A percentile compares a stretch with the other conserved stretches of the same genome.
These are phyloP conservation scores for Pleurozium schreberi DNA, from an alignment of 225 moss, liverwort and hornwort genomes.

Conservation along the genomic window DNA sequence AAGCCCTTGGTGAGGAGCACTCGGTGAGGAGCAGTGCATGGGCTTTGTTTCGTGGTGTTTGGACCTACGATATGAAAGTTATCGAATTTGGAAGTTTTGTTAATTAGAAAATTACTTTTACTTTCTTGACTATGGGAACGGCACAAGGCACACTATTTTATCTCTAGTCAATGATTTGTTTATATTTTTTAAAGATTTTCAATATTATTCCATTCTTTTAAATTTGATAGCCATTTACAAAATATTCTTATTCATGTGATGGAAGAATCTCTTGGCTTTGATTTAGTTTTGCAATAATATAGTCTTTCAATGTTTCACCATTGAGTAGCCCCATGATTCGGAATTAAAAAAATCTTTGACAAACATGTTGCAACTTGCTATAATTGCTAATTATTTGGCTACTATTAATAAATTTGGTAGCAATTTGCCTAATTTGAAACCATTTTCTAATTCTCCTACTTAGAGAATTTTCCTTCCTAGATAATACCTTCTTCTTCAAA, in stretches of 20 bases:
- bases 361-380: not conserved
- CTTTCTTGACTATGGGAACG: no score
- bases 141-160: no score
- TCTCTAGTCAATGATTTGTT: not conserved
- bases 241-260: not conserved
- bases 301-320: not conserved
- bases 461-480: no score
- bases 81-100: no score
- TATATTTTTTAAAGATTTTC: not conserved
- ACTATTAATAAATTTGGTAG: not conserved
- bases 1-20: no score
- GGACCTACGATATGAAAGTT: no score
- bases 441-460: no score
- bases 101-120: no score
- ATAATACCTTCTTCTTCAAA: no score
- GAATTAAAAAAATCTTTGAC: not conserved
- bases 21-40: no score
- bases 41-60: no score
- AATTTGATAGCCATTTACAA: not conserved
- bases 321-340: not conserved
- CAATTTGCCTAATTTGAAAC: no score
- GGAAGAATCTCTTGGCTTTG: not conserved
- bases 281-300: not conserved
- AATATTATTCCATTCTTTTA: not conserved
- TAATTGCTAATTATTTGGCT: not conserved